These are phyloP conservation scores for Aschersonia sp. DNA, from an alignment of 2,329 filamentous ascomycete genomes.

Conservation along the genomic window DNA sequence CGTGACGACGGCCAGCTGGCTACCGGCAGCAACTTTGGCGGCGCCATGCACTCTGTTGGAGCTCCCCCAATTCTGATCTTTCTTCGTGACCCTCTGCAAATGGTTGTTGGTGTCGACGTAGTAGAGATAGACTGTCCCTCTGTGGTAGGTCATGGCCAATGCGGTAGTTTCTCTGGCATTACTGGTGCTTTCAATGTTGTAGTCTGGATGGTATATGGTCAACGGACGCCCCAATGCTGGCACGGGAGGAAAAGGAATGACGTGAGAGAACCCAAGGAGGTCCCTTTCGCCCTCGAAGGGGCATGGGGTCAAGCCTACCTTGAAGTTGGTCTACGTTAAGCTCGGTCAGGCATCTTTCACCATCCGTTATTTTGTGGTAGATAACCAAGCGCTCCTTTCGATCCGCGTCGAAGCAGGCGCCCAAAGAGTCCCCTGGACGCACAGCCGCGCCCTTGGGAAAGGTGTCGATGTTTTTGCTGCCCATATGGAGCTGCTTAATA, in stretches of 20 bases:
- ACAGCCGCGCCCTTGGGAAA: not conserved
- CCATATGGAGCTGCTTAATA: not conserved
- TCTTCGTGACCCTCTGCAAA: not conserved
- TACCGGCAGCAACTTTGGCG: not conserved
- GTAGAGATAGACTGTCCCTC: not conserved
- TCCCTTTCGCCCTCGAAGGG: too few species aligned
- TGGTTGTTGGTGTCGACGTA: not conserved
- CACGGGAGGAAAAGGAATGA: not conserved
- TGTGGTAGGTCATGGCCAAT: not conserved
- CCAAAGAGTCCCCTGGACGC: not conserved
- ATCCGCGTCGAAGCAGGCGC: not conserved
- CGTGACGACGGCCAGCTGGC: not conserved
- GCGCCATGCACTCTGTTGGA: not conserved
- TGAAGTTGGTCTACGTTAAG: not conserved
- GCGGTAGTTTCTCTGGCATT: not conserved
- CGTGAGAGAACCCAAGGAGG: not conserved
- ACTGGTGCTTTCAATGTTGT: not conserved
- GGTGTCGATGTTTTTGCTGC: not conserved
- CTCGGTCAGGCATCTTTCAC: not conserved
- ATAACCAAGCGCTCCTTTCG: not conserved
- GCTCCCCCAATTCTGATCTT: not conserved
- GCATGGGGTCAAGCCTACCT: not conserved
- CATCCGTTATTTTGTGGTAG: not conserved
- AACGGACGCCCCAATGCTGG: not conserved
- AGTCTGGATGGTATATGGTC: not conserved